Conservation (phyloP, 2,329 filamentous ascomycete species). For the Phyllosticta ampelicida region DNA sequence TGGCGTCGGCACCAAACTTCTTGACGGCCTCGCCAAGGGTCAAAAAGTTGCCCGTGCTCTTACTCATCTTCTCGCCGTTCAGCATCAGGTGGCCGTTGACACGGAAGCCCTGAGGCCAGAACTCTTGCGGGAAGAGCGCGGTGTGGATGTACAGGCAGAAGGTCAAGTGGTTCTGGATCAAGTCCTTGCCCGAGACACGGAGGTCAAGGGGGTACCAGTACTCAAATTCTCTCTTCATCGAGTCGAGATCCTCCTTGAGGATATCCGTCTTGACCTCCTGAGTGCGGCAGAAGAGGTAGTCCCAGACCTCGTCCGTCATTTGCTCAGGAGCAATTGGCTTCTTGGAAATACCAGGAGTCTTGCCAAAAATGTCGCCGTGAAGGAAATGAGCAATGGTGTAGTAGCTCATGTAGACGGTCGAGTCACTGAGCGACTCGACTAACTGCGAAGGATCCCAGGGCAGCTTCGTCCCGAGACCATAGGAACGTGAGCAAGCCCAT, state of each 20-base stretch:
- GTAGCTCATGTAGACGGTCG: conserved; percentile 78
- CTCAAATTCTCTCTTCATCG: conserved; percentile 83
- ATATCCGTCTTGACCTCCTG: conserved; percentile 69
- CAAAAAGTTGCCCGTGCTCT: conserved; percentile 95
- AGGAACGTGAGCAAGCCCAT: conserved; percentile 89
- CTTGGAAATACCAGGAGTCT: conserved; percentile 54
- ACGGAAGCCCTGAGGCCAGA: conserved; percentile 79
- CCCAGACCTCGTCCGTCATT: conserved; percentile 93
- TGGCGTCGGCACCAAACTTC: conserved; percentile 93
- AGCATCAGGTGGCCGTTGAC: conserved; percentile 88
- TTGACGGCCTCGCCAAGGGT: conserved; percentile 74
- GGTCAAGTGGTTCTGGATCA: conserved; percentile 70
- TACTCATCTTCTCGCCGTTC: conserved; percentile 98
- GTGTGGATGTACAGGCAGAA: conserved; percentile 93
- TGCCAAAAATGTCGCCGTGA: conserved; percentile 79
- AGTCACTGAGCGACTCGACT: conserved; percentile 86
- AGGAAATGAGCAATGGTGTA: conserved; percentile 53
- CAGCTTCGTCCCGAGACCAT: conserved; percentile 84
- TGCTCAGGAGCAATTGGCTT: conserved; percentile 60
- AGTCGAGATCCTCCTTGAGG: conserved; percentile 58
- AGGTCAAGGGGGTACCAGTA: conserved; percentile 96
- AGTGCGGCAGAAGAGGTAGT: conserved; percentile 79
- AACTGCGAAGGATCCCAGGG: conserved; percentile 89
- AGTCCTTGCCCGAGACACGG: conserved; percentile 72
- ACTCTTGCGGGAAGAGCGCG: conserved; percentile 76